Base-by-base conservation (phyloP, 2,329 filamentous ascomycete genomes). In the Cryoendolithus antarcticus region DNA sequence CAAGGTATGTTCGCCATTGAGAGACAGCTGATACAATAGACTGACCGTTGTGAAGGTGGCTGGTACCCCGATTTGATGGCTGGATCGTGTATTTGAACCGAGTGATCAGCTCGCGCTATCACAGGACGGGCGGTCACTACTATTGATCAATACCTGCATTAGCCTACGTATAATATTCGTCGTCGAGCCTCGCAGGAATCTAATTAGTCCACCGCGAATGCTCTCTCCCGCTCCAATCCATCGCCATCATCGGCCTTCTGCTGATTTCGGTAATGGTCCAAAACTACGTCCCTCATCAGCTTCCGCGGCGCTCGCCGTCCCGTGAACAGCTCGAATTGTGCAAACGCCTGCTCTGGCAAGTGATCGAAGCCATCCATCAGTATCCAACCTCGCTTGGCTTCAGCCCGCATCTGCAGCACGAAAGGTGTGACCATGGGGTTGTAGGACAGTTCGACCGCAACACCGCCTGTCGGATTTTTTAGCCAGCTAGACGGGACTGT, bases 261-360 rank as follows among this genome's bases (percentile, higher is more conserved):
- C 34, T 40, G 38, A 37, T 40, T 36, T 3, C 38, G 34, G 30
- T 56, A 56, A 33, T 52, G 48, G 30, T 44, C 59, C 45, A 66
- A 49, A 8, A 81, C 76, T 49, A 78, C 77, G 32, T 74, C 66
- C 44, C 80, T 71, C 82, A 89, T 88, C 30, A 82, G 58, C 33
- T 74, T 64, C 21, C 82, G 71, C 2, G 82, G 82, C 10, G 81
- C 80, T 56, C 79, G 72, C 34, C 80, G 68, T 1, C 82, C 82
- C 0, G 82, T 86, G 55, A 88, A 85, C 2, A 88, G 61, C 59
- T 89, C 83, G 53, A 88, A 89, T 51, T 88, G 82, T 1, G 82
- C 82, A 59, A 83, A 83, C 0, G 80, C 83, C 54, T 88, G 82
- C 56, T 88, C 83, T 0, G 80, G 80, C 10, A 89, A 60, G 34